These are phyloP conservation scores for Candida berthetii DNA, from an alignment of 805 yeast species.

Conservation along the genomic window DNA sequence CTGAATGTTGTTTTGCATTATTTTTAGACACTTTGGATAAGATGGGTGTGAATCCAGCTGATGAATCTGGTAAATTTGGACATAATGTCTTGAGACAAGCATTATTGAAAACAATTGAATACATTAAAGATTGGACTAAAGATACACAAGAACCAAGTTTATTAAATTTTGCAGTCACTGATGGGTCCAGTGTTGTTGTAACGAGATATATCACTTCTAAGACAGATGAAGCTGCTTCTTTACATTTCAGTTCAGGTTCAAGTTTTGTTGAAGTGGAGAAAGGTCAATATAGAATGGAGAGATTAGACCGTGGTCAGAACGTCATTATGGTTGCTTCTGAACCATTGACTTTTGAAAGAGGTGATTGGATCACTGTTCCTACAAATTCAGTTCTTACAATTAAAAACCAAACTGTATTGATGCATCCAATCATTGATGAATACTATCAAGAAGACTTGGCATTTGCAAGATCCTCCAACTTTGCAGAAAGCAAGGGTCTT, in stretches of 20 bases:
- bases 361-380: constrained; percentile 97
- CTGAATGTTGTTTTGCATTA: constrained; percentile 91
- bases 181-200: constrained; percentile 81
- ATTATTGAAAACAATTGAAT: constrained; percentile 63
- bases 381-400: constrained; percentile 84
- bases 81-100: constrained; percentile 62
- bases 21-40: constrained; percentile 70
- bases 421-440: constrained; percentile 91
- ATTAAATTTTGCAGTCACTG: constrained; percentile 91
- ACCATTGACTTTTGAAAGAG: constrained; percentile 92
- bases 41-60: constrained; percentile 68
- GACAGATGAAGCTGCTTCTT: constrained; percentile 92
- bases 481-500: constrained; percentile 88
- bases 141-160: constrained; percentile 76
- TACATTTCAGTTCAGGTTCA: constrained; percentile 92
- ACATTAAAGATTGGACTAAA: constrained; percentile 74
- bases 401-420: constrained; percentile 75
- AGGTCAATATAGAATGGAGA: constrained; percentile 90
- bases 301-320: constrained; percentile 87
- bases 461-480: constrained; percentile 63
- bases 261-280: constrained; percentile 85
- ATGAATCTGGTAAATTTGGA: constrained; percentile 38
- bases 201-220: constrained; percentile 84
- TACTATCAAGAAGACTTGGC: constrained; percentile 72
- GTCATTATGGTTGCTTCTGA: constrained; percentile 97